A percentile compares a stretch with the other conserved stretches of the same genome.
Evolutionary conservation across 768 basidiomycete species (phyloP).

Genomic region (Kwoniella europaea): DNA sequence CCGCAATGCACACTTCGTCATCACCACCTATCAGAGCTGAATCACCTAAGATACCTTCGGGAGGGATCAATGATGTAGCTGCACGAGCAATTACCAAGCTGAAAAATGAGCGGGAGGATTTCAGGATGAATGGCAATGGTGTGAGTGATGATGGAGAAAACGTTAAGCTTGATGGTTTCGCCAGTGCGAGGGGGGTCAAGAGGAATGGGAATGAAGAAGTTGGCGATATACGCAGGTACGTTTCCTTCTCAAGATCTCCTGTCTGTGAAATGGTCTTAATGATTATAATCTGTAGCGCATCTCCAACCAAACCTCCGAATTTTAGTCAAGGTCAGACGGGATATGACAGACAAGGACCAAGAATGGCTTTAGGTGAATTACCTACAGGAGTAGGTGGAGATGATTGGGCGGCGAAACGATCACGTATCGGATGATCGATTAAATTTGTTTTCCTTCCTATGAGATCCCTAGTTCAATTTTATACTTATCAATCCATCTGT

Average conservation of each 20-base stretch:
- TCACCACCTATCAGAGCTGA: slow-evolving; percentile 30
- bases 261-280: not conserved
- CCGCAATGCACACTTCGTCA: slow-evolving; percentile 9
- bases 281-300: slow-evolving; percentile 19
- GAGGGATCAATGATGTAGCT: slow-evolving; percentile 42
- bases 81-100: slow-evolving; percentile 28
- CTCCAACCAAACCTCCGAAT: slow-evolving; percentile 31
- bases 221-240: slow-evolving; percentile 18
- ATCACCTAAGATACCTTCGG: slow-evolving; percentile 47
- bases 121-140: slow-evolving; percentile 32
- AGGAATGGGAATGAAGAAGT: slow-evolving; percentile 22
- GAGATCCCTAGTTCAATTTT: not conserved
- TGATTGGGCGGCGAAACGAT: slow-evolving; percentile 30
- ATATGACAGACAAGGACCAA: slow-evolving; percentile 11
- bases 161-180: slow-evolving; percentile 26
- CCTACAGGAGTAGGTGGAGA: not conserved
- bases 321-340: not conserved
- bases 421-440: slow-evolving; percentile 14
- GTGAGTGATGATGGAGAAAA: slow-evolving; percentile 6
- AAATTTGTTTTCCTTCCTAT: not conserved
- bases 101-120: slow-evolving; percentile 16
- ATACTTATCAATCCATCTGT: too few species aligned
- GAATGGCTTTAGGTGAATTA: slow-evolving; percentile 42
- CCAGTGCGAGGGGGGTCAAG: slow-evolving; percentile 47
- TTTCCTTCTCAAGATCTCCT: not conserved